Base-by-base conservation (phyloP, 495 filamentous ascomycete genomes). In the Aspergillus baeticus region DNA sequence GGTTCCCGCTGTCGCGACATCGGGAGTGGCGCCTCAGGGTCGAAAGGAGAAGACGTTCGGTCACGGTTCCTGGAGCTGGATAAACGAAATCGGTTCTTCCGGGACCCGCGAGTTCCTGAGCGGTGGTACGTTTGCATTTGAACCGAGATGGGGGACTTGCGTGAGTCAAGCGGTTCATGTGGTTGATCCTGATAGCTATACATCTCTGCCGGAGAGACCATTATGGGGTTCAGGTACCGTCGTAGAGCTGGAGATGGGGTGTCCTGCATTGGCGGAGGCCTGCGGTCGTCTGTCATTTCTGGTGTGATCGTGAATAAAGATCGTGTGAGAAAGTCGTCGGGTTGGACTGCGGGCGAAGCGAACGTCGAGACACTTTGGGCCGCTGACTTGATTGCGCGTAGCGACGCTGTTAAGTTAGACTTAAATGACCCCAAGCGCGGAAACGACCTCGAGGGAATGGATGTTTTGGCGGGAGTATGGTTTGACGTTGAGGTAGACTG, bases 361-460 rank as follows among this genome's bases (percentile, higher is more conserved):
- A 96, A 85, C 57, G 77, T 86, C 21, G 92, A 91, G 49, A 98
- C 86, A 4, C 89, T 88, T 55, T 83, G 87, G 17, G 92, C 92
- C 0, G 92, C 93, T 11, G 86, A 89, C 68, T 89, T 89, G 52
- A 98, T 82, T 22, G 89, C 91, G 31, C 89, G 84, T 48, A 98
- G 72, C 0, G 94, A 98, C 18, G 93, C 91, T 5, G 92, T 98
- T 14, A 98, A 79, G 61, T 98, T 98, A 2, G 94, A 98, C 63
- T 91, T 95, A 74, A 97, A 91, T 10, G 78, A 76, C 13, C 67
- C 69, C 6, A 77, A 41, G n/a, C 72, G 69, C n/a, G 74, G 67
- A 17, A 77, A 72, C 11, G 68, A 62, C 36, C 68, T 62, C 37
- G 66, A 57, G 11, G 66, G 58, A 33, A 63, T 43, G 11, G 67